These are phyloP conservation scores for Artomyces pyxidatus DNA, from an alignment of 768 basidiomycete species.

Conservation along the genomic window DNA sequence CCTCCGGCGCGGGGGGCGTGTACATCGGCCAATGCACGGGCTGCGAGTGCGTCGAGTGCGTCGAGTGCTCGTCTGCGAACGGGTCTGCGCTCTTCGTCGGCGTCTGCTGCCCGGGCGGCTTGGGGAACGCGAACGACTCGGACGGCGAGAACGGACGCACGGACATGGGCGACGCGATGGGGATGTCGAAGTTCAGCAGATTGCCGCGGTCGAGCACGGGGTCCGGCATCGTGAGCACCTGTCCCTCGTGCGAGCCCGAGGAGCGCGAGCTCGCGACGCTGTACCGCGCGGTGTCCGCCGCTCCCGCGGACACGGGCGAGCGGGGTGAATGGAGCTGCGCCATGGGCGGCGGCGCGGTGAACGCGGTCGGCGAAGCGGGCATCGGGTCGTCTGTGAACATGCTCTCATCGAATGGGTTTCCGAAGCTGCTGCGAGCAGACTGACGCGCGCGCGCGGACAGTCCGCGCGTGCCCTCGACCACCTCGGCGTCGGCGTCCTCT, in stretches of 20 bases:
- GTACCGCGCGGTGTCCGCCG: not conserved
- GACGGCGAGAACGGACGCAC: slow-evolving; percentile 60
- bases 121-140: slow-evolving; percentile 63
- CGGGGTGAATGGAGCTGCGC: not conserved
- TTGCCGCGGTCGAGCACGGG: not conserved
- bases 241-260: slow-evolving; percentile 1
- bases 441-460: slow-evolving; percentile 19
- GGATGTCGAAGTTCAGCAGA: slow-evolving; percentile 20
- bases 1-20: not conserved
- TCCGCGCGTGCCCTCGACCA: slow-evolving; percentile 10
- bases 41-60: not conserved
- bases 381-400: not conserved
- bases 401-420: slow-evolving; percentile 37
- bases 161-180: slow-evolving; percentile 46
- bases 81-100: not conserved
- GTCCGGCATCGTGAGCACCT: not conserved
- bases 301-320: not conserved
- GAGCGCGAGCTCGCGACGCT: slow-evolving; percentile 1
- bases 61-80: not conserved
- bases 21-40: not conserved
- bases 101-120: slow-evolving; percentile 34
- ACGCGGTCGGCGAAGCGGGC: not conserved
- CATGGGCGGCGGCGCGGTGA: slow-evolving; percentile 2
- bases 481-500: slow-evolving; percentile 10
- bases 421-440: slow-evolving; percentile 52